A percentile compares a stretch with the other conserved stretches of the same genome.
phyloP scores from a whole-genome alignment of 768 basidiomycete species.

The Russula sp. region DNA sequence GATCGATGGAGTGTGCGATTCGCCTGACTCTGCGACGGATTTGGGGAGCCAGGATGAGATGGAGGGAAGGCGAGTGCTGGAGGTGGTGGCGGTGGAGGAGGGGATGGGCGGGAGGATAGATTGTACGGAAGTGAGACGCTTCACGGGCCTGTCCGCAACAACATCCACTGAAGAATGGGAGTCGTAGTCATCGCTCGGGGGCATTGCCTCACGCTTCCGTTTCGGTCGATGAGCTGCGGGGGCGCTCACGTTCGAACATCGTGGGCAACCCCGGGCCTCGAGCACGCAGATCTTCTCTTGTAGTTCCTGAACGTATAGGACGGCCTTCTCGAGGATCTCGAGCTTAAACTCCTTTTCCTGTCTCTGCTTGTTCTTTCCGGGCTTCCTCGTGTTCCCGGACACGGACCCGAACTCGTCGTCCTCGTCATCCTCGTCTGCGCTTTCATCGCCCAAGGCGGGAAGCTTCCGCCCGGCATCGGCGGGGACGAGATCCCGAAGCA shows the following conservation, averaged over 20 bases:
- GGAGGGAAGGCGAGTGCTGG: slow-evolving; percentile 20
- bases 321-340: slow-evolving; percentile 22
- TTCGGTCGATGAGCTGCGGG: neutral
- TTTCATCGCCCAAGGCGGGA: slow-evolving; percentile 28
- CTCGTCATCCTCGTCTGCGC: slow-evolving; percentile 31
- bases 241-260: neutral
- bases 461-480: slow-evolving; percentile 32
- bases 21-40: neutral
- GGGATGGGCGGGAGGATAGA: neutral
- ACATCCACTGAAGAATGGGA: neutral
- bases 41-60: slow-evolving; percentile 21
- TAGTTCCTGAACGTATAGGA: slow-evolving; percentile 21
- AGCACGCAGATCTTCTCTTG: slow-evolving; percentile 20
- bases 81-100: neutral
- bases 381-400: slow-evolving; percentile 5
- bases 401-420: slow-evolving; percentile 14
- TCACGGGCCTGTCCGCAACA: slow-evolving; percentile 1
- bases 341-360: slow-evolving; percentile 24
- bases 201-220: slow-evolving; percentile 14
- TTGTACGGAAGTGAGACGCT: slow-evolving; percentile 2
- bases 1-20: slow-evolving; percentile 1
- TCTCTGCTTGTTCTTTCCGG: slow-evolving; percentile 1
- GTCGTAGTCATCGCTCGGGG: slow-evolving; percentile 9
- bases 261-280: slow-evolving; percentile 9
- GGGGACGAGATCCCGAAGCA: slow-evolving; percentile 73